phyloP scores from a whole-genome alignment of 129 eudicot genomes.

The Helianthus tuberosus region DNA sequence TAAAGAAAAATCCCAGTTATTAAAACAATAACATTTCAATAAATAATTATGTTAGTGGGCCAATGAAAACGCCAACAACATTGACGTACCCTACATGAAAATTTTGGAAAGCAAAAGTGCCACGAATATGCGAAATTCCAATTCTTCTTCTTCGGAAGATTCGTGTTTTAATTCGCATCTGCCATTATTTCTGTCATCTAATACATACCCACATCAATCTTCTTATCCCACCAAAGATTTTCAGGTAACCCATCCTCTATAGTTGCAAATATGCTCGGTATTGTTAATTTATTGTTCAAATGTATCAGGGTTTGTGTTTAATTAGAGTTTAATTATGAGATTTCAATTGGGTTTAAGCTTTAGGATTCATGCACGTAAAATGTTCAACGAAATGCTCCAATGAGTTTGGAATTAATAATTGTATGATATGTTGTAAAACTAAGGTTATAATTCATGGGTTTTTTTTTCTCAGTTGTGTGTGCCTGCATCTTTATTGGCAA shows the following conservation, averaged over 20 bases:
- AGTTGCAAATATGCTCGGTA: not conserved
- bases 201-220: constrained; percentile 8
- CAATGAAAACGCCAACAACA: constrained; percentile 9
- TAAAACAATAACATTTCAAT: too few relatives aligned
- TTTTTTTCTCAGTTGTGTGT: constrained; percentile 16
- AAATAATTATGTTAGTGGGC: not conserved
- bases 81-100: constrained; percentile 16
- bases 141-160: constrained; percentile 31
- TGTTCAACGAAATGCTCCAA: not conserved
- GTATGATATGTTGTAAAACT: not conserved
- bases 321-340: too few relatives aligned
- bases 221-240: not conserved
- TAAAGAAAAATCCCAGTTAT: too few relatives aligned
- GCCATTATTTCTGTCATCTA: not conserved
- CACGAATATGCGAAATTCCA: constrained; percentile 40
- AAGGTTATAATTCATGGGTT: not conserved
- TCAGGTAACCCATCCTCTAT: constrained; percentile 12
- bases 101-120: constrained; percentile 22
- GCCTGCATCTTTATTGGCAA: constrained; percentile 51
- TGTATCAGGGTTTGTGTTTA: not conserved
- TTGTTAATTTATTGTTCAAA: too few relatives aligned
- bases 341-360: constrained; percentile 14
- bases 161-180: constrained; percentile 48
- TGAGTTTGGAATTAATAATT: constrained; percentile 6
- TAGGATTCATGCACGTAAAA: constrained; percentile 1